Percentiles rank a stretch among this genome's conserved stretches.
These are phyloP conservation scores for Ganoderma lucidum DNA, from an alignment of 1,284 basidiomycete genomes.

Conservation along the genomic window DNA sequence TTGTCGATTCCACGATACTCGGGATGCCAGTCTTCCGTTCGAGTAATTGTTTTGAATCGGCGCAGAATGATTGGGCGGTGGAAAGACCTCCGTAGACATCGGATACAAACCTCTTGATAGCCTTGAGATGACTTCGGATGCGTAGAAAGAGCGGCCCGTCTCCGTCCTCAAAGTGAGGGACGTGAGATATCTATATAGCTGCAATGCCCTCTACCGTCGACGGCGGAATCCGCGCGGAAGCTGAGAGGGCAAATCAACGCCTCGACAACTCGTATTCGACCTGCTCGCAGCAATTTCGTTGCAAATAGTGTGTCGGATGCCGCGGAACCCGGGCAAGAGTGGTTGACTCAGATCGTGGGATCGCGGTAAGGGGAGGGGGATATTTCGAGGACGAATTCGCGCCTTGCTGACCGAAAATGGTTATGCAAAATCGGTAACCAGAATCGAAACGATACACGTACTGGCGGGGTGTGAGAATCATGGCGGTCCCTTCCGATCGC, in stretches of 20 bases:
- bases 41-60: not conserved
- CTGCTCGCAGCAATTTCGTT: not conserved
- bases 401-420: not conserved
- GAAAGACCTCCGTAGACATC: not conserved
- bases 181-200: not conserved
- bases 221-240: not conserved
- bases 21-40: not conserved
- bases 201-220: not conserved
- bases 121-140: not conserved
- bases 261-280: not conserved
- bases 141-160: not conserved
- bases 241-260: not conserved
- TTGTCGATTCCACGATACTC: not conserved
- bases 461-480: not conserved
- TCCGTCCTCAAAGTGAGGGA: not conserved
- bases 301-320: not conserved
- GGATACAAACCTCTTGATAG: not conserved
- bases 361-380: not conserved
- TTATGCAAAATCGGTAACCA: not conserved
- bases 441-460: slow-evolving; percentile 1
- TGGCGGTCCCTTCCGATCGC: not conserved
- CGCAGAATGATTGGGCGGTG: not conserved
- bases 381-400: not conserved
- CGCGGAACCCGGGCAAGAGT: not conserved
- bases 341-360: not conserved